Base-by-base conservation (phyloP, 2,329 filamentous ascomycete genomes). In the Esteya vermicola region DNA sequence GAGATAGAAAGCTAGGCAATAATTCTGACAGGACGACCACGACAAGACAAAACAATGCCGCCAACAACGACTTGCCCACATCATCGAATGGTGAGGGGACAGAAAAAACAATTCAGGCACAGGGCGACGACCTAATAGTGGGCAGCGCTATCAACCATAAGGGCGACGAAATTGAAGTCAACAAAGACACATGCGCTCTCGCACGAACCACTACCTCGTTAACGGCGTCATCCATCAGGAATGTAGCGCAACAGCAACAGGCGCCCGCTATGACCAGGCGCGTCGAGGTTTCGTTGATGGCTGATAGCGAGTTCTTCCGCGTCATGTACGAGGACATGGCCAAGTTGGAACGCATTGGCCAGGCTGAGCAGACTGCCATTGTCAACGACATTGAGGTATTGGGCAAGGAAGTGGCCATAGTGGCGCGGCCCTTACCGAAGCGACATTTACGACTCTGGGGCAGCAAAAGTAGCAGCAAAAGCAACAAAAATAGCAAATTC, bases 251-350 rank as follows among this genome's bases (percentile, higher is more conserved):
- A 27, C 35, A 19, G 16, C 35, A 14, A n/a, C 9, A 21, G n/a
- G 40, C 19, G 6, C 35, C 35, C 14, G 34, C 26, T 9, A 44
- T 47, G 32, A 40, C 34, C 13, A 31, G 58, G 40, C 59, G 57
- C 38, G 64, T 93, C n/a, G 78, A 88, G 54, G 72, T 93, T 7
- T 81, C 84, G 16, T 62, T 93, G 3, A 74, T 75, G 2, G 84
- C 84, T 20, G 85, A 91, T 51, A 68, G 70, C 18, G 75, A 86
- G 52, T 93, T 93, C 57, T 93, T 93, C 56, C 69, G 75, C 22
- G 73, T 81, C 31, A 68, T 93, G 8, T 76, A 82, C 50, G 71
- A 65, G 33, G 82, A 89, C 52, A 70, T 93, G 14, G 70, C 68
- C 19, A 71, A 72, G 33, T 63, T 93, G 4, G 81, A 84, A 47